phyloP scores from a whole-genome alignment of 2,329 filamentous ascomycete genomes.

The Raffaelea arxii region DNA sequence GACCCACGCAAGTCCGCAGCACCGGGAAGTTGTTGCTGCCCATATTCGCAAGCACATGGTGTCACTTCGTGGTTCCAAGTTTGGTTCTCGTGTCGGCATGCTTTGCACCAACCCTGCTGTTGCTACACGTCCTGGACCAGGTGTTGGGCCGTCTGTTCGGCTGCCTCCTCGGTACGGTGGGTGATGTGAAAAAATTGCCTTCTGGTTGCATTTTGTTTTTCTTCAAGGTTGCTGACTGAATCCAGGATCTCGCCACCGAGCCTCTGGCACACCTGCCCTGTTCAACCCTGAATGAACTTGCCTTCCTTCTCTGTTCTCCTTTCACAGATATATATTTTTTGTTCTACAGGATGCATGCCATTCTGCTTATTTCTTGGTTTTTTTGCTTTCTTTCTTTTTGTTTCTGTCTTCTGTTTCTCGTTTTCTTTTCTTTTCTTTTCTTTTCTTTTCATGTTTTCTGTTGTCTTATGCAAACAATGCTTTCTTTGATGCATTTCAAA shows the following conservation, averaged over 20 bases:
- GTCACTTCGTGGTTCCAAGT: constrained; percentile 94
- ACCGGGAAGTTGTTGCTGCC: constrained; percentile 83
- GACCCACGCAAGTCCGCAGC: constrained; percentile 75
- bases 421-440: constrained; percentile 2
- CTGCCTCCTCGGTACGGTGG: constrained; percentile 49
- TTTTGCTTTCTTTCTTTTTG: not conserved
- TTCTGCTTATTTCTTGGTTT: not conserved
- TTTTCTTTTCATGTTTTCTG: constrained; percentile 2
- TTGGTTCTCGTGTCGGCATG: constrained; percentile 97
- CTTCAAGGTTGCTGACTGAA: not conserved
- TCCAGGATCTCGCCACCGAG: constrained; percentile 7
- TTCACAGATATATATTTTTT: not conserved
- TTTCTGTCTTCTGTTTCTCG: not conserved
- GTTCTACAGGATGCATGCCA: not conserved
- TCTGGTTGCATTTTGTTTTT: not conserved
- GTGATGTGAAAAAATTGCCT: constrained; percentile 41
- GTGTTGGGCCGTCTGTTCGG: constrained; percentile 58
- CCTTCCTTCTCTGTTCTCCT: too few relatives aligned
- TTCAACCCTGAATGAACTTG: constrained; percentile 6
- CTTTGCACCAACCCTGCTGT: constrained; percentile 93
- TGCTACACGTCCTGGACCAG: constrained; percentile 79
- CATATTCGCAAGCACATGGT: constrained; percentile 99
- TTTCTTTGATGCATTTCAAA: constrained; percentile 18
- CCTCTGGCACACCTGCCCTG: not conserved
- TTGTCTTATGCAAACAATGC: constrained; percentile 9